Evolutionary conservation across 2,329 filamentous ascomycete species (phyloP), one percentile per base, ranked within the genome.

Genomic region (Spiromastix sp.): DNA sequence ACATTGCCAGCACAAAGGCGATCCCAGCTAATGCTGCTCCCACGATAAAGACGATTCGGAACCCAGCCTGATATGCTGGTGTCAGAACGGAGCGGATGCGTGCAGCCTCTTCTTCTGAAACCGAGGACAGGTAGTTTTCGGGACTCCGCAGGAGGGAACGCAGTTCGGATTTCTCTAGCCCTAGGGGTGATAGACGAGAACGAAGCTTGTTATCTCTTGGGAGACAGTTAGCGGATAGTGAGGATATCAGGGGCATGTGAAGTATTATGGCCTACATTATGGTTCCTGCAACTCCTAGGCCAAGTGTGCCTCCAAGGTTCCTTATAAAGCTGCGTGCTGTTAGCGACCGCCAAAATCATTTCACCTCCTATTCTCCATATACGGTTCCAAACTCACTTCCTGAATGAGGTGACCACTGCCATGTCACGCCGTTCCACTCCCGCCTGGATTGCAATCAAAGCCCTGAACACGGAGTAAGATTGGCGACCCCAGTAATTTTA

Each of bases 261-360:
- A n/a, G n/a, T n/a, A 30, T 9, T n/a, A 9, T 30, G 4, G 16
- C 37, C 16, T 50, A 60, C 56, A 67, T 57, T 32, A 64, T 58
- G 11, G 60, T 61, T 22, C 59, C 60, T 0, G 56, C 48, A 17
- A 63, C 50, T 5, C 58, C 59, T 17, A 64, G 52, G 2, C 59
- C 60, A 8, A 64, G 47, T 2, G 59, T 62, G 4, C 57, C 57
- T 4, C 60, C 60, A 4, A 63, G 54, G 37, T 61, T 63, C 11
- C 60, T 50, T n/a, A 61, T 43, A 40, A 63, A 63, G 35, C 59
- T 63, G 20, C 4, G 7, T 38, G 30, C n/a, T n/a, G n/a, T n/a
- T n/a, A n/a, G n/a, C n/a, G n/a, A n/a, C n/a, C n/a, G n/a, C n/a
- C n/a, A n/a, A n/a, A n/a, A n/a, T n/a, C n/a, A n/a, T n/a, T n/a